Evolutionary conservation across 208 protist genomes (phyloP), one percentile per base, ranked within the genome.

Genomic region (Lotmaria passim): DNA sequence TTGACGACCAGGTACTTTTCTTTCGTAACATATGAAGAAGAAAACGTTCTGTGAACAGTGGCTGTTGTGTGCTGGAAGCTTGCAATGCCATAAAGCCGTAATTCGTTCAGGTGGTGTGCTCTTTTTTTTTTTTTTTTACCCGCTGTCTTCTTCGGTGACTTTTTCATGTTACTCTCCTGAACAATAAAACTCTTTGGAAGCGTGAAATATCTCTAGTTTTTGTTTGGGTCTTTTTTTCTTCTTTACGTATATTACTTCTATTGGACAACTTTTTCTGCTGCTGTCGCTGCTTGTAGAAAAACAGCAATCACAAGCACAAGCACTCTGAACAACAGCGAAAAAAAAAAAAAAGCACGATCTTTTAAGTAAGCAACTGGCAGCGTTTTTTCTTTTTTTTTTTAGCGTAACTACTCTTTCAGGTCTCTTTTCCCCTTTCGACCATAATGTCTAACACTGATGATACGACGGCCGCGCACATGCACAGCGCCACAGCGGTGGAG

Each of bases 401-500:
- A 8, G 21, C 30, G 3, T 47, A n/a, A n/a, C n/a, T n/a, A n/a
- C n/a, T n/a, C n/a, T 51, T 44, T 50, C 30, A 26, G 8, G 56
- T 51, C 36, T 55, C 51, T 33, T 56, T 68, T 15, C 23, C 33
- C 39, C 48, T 36, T 36, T 47, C 21, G 21, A 47, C n/a, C 17
- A 12, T 12, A 14, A 64, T 64, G 46, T 57, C 56, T 44, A 50
- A 59, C 36, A 24, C 26, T 5, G 63, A 55, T 0, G 44, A 6
- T 28, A 78, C 57, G 1, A 58, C 69, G 15, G 51, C 69, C 39
- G 38, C 41, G 17, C 65, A 80, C 73, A 82, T 78, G 50, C 51
- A 75, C 61, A 67, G 52, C 51, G 61, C 55, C 48, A 55, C 53
- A 7, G 46, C 66, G 17, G 52, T 46, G 41, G 34, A 36, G 28